Evolutionary conservation across 2,329 filamentous ascomycete genomes (phyloP), one percentile per base, ranked within the genome.

Genomic region (Monosporascus sp.): DNA sequence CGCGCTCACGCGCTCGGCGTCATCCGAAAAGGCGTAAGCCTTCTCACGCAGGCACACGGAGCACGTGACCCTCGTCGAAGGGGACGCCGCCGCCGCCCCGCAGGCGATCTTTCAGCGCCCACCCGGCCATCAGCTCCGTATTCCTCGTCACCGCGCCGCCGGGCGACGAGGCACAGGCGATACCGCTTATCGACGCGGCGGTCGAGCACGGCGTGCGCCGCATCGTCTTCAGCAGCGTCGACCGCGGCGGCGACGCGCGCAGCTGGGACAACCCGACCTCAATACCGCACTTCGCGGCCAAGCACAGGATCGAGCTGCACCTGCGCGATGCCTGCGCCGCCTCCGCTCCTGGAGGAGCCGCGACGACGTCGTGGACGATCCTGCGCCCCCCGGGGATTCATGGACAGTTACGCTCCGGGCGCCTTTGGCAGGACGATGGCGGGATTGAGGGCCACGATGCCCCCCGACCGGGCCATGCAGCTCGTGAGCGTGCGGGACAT

Each of bases 191-290:
- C 52, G 79, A 85, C 53, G 79, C 75, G n/a, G 73, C 80, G 3
- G 62, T 87, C 53, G 74, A 76, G 31, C 66, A 79, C 25, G 73
- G 74, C 14, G 79, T 87, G 43, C 71, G 75, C 54, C 77, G 82
- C 61, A 84, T 88, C 59, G 77, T 88, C 45, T 88, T 86, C 68
- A 79, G 75, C 31, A 81, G 77, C 50, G 81, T 86, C 25, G 85
- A 88, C 57, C 81, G 85, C 41, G 82, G 83, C 45, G 82, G 83
- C 46, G 67, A 70, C 24, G 67, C 66, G 3, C 74, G 73, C 5
- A 77, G 75, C 47, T 75, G 78, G 60, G 73, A 75, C 5, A 77
- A 76, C 55, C 70, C 75, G 0, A 86, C 83, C 1, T 62, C 72
- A 0, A 74, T 87, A 46, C 80, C 81, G 0, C 83, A 88, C 65